These are phyloP conservation scores for Neobulgaria alba DNA, from an alignment of 2,329 filamentous ascomycete species.

Conservation along the genomic window DNA sequence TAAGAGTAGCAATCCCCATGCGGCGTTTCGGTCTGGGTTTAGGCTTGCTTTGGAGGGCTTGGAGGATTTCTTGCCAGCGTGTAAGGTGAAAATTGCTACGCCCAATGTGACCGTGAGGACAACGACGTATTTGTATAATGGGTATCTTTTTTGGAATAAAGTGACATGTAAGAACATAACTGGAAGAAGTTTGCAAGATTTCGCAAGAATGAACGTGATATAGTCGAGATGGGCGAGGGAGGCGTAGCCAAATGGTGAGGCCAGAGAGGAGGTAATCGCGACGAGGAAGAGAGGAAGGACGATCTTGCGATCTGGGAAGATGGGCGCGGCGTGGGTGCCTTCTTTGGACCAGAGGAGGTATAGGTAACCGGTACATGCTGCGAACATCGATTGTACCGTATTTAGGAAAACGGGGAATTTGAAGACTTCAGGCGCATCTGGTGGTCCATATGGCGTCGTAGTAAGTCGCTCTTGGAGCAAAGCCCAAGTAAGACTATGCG, in stretches of 20 bases:
- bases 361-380: conserved; percentile 68
- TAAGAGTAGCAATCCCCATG: conserved; percentile 76
- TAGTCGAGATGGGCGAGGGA: conserved; percentile 92
- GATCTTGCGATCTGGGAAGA: conserved; percentile 72
- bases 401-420: conserved; percentile 93
- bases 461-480: conserved; percentile 96
- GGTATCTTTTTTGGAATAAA: conserved; percentile 80
- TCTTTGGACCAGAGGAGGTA: conserved; percentile 67
- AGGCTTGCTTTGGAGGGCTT: conserved; percentile 33
- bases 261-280: conserved; percentile 77
- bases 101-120: conserved; percentile 85
- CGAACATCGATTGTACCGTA: conserved; percentile 87
- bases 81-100: conserved; percentile 90
- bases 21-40: conserved; percentile 48
- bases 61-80: conserved; percentile 55
- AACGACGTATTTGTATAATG: conserved; percentile 92
- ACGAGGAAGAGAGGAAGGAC: conserved; percentile 74
- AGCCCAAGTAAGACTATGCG: conserved; percentile 79
- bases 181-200: conserved; percentile 96
- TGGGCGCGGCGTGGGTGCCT: conserved; percentile 43
- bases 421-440: conserved; percentile 63
- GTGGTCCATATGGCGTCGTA: conserved; percentile 72
- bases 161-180: conserved; percentile 97
- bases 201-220: conserved; percentile 93
- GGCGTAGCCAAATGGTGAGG: conserved; percentile 93